Evolutionary conservation across 371 early-diverging fungal genomes (phyloP), one percentile per base, ranked within the genome.

Genomic region (Basidiobolus meristosporus): DNA sequence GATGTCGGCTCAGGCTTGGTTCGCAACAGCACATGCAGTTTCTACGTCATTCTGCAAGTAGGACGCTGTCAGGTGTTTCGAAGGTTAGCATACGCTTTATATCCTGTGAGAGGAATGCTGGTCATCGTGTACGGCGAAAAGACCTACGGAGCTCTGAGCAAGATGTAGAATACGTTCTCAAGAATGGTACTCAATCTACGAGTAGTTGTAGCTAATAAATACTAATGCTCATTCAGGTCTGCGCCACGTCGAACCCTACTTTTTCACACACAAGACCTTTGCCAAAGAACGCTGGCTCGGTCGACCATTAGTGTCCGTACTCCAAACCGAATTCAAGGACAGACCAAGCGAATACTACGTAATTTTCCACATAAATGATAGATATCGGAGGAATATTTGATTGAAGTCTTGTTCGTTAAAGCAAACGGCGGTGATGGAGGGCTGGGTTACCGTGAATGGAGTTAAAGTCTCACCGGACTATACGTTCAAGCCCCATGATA

Each of bases 231-330:
- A n/a, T n/a, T 19, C 40, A 73, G 82, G 74, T 0, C 47, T 89
- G 15, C 69, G 88, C 41, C 79, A 75, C 44, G 77, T 90, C 3
- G 58, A 60, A 35, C 93, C 93, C 1, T 90, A 91, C 49, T 73
- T 63, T 56, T 89, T 65, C 50, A 57, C 65, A 28, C 90, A 82
- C 56, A 54, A 65, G 38, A 76, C 80, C 0, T 78, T 75, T 53
- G 86, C 86, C 12, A 96, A 93, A 54, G 82, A 80, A n/a, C 70
- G 97, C 10, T 93, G 95, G 97, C 46, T 83, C 10, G 73, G 75
- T 2, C 59, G 66, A 11, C 56, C 60, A 3, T 40, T 96, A 10
- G 51, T 77, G n/a, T 72, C 83, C 16, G 67, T 87, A 10, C 90
- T 90, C 44, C 44, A 53, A 42, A 64, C 54, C 6, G 97, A 96